Evolutionary conservation across 345 rosid genomes (phyloP).

Genomic region (Bruguiera parviflora): DNA sequence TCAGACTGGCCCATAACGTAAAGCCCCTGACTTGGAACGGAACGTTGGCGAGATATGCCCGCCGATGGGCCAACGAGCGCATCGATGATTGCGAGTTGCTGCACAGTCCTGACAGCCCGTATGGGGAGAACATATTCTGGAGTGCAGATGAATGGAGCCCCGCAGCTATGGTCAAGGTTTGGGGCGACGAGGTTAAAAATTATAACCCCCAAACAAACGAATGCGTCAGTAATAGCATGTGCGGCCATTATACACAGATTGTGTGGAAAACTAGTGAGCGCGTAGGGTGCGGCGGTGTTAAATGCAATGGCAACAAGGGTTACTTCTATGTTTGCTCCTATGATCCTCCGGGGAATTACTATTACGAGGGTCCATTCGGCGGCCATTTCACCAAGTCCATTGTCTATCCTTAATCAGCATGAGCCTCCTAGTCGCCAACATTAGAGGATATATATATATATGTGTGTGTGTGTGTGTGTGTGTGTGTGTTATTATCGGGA

Average conservation of each 20-base stretch:
- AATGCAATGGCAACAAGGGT: constrained; percentile 22
- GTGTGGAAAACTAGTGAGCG: constrained; percentile 36
- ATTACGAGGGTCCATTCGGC: constrained; percentile 40
- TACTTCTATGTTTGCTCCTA: constrained; percentile 41
- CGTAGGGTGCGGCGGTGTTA: constrained; percentile 38
- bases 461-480: too few relatives aligned
- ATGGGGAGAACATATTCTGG: constrained; percentile 59
- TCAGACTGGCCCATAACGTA: constrained; percentile 25
- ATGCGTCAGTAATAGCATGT: constrained; percentile 25
- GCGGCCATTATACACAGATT: constrained; percentile 63
- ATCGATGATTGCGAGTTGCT: constrained; percentile 32
- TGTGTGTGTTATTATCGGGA: too few relatives aligned
- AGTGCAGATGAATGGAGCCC: constrained; percentile 35
- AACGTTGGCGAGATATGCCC: constrained; percentile 37
- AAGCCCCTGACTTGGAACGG: constrained; percentile 37
- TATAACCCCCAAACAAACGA: constrained; percentile 31
- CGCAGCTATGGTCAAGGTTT: constrained; percentile 23
- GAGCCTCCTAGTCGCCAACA: not conserved
- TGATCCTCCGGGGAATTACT: constrained; percentile 49
- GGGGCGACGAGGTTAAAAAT: constrained; percentile 36
- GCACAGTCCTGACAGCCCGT: constrained; percentile 39
- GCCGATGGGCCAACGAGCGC: constrained; percentile 36
- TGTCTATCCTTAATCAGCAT: constrained; percentile 1
- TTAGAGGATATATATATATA: not conserved
- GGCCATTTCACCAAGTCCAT: constrained; percentile 8